Conservation (phyloP, 805 yeast genomes). For the Brettanomyces custersianus region DNA sequence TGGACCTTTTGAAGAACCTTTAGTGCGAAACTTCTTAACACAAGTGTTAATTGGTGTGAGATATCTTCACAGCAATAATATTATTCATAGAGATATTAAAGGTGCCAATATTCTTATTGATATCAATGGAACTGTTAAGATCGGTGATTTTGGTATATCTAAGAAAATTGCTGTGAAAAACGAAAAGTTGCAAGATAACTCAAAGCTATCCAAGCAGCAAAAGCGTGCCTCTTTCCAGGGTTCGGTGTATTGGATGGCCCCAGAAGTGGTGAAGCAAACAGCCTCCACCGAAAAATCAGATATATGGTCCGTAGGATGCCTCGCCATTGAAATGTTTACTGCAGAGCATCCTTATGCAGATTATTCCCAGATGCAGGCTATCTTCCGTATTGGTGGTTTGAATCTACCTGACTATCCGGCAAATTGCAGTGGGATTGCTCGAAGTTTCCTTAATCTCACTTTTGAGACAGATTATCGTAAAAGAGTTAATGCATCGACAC, state of each 20-base stretch:
- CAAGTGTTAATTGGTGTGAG: slow-evolving; percentile 49
- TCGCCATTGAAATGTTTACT: slow-evolving; percentile 90
- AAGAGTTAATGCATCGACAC: slow-evolving; percentile 66
- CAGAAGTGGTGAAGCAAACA: slow-evolving; percentile 92
- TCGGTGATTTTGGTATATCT: slow-evolving; percentile 61
- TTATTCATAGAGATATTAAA: slow-evolving; percentile 56
- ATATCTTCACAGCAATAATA: slow-evolving; percentile 47
- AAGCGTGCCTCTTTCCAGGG: slow-evolving; percentile 86
- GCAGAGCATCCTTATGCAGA: slow-evolving; percentile 96
- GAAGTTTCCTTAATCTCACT: slow-evolving; percentile 53
- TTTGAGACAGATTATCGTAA: slow-evolving; percentile 68
- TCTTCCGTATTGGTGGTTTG: slow-evolving; percentile 85
- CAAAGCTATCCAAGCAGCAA: slow-evolving; percentile 25
- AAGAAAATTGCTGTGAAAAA: slow-evolving; percentile 31
- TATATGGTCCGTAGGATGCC: slow-evolving; percentile 95
- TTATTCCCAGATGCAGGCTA: slow-evolving; percentile 93
- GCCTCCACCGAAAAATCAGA: slow-evolving; percentile 90
- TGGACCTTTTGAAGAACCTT: slow-evolving; percentile 55
- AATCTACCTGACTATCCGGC: slow-evolving; percentile 74
- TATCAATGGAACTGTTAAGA: slow-evolving; percentile 52
- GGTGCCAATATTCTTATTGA: slow-evolving; percentile 57
- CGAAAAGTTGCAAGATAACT: slow-evolving; percentile 26
- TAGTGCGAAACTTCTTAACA: slow-evolving; percentile 42
- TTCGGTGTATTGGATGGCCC: slow-evolving; percentile 98
- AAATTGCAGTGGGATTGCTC: slow-evolving; percentile 60